phyloP scores from a whole-genome alignment of 2,329 filamentous ascomycete genomes.

The Aspergillus pseudotamarii region DNA sequence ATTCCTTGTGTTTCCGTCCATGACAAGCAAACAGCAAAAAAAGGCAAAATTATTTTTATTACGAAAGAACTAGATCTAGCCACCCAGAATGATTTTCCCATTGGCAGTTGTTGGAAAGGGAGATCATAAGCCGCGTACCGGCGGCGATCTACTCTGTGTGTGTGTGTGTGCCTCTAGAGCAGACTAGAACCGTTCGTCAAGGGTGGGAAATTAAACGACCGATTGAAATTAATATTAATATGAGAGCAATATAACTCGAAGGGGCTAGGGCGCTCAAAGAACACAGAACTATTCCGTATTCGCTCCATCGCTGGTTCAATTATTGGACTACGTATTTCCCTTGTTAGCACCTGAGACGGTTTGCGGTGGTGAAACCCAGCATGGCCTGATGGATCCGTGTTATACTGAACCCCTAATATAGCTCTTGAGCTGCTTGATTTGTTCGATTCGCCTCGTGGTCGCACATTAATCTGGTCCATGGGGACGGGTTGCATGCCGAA shows the following conservation, averaged over 20 bases:
- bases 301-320: not conserved
- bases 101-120: not conserved
- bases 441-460: not conserved
- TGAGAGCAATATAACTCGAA: not conserved
- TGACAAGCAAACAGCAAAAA: not conserved
- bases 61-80: not conserved
- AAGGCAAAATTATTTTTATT: not conserved
- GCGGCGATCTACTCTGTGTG: too few relatives aligned
- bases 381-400: not conserved
- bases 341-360: not conserved
- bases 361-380: not conserved
- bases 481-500: too few relatives aligned
- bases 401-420: not conserved
- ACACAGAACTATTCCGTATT: not conserved
- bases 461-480: too few relatives aligned
- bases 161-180: not conserved
- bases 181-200: not conserved
- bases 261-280: not conserved
- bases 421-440: not conserved
- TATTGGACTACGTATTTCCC: not conserved
- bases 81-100: not conserved
- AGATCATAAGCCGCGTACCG: too few relatives aligned
- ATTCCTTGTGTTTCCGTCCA: not conserved
- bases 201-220: not conserved
- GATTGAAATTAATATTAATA: not conserved